phyloP scores from a whole-genome alignment of 2,329 filamentous ascomycete species.

The Pestalotiopsis sp. region DNA sequence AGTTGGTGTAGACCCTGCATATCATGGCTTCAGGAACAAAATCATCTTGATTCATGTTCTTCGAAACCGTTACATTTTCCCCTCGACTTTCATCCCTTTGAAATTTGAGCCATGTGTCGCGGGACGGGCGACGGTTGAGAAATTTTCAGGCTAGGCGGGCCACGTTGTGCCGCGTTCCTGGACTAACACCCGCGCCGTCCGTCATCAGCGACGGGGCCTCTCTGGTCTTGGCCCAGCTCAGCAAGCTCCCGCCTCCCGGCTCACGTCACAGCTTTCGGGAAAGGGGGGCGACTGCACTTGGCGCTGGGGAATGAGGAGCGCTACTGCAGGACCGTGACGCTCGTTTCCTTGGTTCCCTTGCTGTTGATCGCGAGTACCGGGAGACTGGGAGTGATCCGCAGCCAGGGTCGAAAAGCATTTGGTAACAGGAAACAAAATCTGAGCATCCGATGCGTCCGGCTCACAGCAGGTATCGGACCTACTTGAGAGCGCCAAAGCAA shows the following conservation, averaged over 20 bases:
- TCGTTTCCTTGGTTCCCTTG: background rate
- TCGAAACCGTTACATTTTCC: background rate
- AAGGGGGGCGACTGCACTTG: background rate
- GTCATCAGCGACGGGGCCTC: background rate
- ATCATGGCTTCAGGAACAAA: background rate
- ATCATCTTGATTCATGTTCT: background rate
- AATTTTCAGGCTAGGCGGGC: background rate
- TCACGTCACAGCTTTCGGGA: background rate
- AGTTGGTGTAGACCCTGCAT: background rate
- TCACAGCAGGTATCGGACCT: background rate
- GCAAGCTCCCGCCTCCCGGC: background rate
- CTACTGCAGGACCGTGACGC: constrained; percentile 2
- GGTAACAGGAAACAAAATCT: background rate
- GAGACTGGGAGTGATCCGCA: background rate
- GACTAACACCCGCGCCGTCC: background rate
- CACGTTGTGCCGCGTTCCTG: background rate
- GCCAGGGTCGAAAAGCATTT: background rate
- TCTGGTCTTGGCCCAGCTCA: background rate
- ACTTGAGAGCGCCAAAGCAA: background rate
- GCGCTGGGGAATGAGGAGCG: background rate
- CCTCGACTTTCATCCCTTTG: background rate
- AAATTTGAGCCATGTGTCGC: background rate
- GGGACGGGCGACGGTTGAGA: background rate
- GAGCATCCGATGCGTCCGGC: background rate
- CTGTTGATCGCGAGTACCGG: background rate